Percentiles rank a stretch among this genome's conserved stretches.
phyloP scores from a whole-genome alignment of 164 flowering plant genomes.

The Warburgia ugandensis region DNA sequence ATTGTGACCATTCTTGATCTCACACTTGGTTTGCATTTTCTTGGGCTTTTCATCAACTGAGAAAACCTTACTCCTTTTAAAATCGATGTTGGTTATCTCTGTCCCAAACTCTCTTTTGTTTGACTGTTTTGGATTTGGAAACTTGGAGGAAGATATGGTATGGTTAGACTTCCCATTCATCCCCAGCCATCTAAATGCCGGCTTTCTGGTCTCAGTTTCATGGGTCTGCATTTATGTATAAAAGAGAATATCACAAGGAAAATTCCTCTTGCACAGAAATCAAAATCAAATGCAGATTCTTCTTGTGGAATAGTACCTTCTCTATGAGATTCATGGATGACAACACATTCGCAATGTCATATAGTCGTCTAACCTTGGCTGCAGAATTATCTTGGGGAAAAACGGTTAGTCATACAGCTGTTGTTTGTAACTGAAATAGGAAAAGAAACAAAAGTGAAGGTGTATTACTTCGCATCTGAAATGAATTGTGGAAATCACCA shows the following conservation, averaged over 20 bases:
- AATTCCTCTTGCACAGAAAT: too few relatives aligned
- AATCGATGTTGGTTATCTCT: constrained; percentile 55
- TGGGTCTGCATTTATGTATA: constrained; percentile 47
- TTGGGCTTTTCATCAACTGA: constrained; percentile 11
- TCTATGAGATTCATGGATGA: constrained; percentile 91
- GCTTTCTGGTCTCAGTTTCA: constrained; percentile 62
- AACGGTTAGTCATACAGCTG: constrained; percentile 11
- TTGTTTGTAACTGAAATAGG: neutral
- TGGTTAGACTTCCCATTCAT: constrained; percentile 21
- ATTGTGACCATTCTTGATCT: constrained; percentile 18
- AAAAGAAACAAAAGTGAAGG: constrained; percentile 10
- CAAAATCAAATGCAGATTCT: neutral
- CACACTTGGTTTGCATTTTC: constrained; percentile 23
- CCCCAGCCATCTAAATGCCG: constrained; percentile 92
- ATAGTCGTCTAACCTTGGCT: constrained; percentile 88
- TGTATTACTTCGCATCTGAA: constrained; percentile 62
- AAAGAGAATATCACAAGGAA: neutral
- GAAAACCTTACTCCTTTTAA: constrained; percentile 40
- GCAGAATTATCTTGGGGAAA: constrained; percentile 28
- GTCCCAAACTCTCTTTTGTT: constrained; percentile 72
- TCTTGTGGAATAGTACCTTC: constrained; percentile 45
- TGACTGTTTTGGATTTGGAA: constrained; percentile 15
- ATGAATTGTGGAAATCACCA: constrained; percentile 47
- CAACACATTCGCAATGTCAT: constrained; percentile 94
- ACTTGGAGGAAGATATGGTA: constrained; percentile 3